Evolutionary conservation across 805 yeast genomes (phyloP), one percentile per base, ranked within the genome.

Genomic region (Zygosaccharomyces siamensis): DNA sequence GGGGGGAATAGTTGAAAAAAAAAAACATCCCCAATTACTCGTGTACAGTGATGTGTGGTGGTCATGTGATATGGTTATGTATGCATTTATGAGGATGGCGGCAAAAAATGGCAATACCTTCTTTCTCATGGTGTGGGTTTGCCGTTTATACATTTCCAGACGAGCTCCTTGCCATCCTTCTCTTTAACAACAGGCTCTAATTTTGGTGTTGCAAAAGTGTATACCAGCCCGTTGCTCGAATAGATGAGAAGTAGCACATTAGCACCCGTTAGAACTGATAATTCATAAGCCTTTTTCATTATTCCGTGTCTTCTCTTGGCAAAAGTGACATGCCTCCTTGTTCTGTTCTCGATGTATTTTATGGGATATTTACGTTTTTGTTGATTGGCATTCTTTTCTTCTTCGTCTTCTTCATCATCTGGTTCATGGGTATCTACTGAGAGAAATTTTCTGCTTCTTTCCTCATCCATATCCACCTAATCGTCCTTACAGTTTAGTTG

Each of bases 251-350:
- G 74, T 55, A 92, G 77, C 23, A 93, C 97, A 70, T 92, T 97
- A 32, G 98, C 90, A 47, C 99, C 98, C 7, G 98, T 92, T 61
- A 92, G 77, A 42, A 93, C 97, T 12, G 95, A 84, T 56, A 92
- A 77, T 68, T 92, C 99, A 71, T 92, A 92, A 14, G 97, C 97
- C 72, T 92, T 92, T 73, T 92, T 92, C 97, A 92, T 92, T 63
- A 92, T 89, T 55, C 99, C 99, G 35, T 96, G 97, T 71, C 90
- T 87, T 73, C 99, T 84, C 73, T 92, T 92, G 48, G 96, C 86
- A 63, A 92, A 92, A n/a, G 98, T 92, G 57, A 92, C 92, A 70
- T 92, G 98, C 61, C 99, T 83, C 66, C 97, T 80, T 14, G 96
- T 86, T 71, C 89, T 90, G 70, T 92, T 97, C 71, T 89, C 95